These are phyloP conservation scores for Phylloporus sp. DNA, from an alignment of 1,284 basidiomycete genomes.

Conservation along the genomic window DNA sequence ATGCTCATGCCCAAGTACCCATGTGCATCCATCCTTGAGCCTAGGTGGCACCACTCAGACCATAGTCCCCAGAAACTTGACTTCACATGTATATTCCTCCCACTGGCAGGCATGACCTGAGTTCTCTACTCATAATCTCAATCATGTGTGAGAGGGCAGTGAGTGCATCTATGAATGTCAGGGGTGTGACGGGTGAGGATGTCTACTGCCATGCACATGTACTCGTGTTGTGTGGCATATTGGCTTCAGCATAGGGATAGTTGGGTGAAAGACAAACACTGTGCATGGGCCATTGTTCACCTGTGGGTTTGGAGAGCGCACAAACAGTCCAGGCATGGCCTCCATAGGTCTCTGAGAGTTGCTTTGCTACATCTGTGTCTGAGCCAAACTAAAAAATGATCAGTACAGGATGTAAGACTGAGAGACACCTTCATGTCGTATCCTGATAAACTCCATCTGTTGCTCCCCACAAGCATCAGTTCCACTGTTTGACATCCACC, in stretches of 20 bases:
- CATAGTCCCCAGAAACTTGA: slow-evolving; percentile 81
- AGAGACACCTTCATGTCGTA: slow-evolving; percentile 74
- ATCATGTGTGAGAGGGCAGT: slow-evolving; percentile 45
- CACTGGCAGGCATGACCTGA: slow-evolving; percentile 68
- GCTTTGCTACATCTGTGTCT: slow-evolving; percentile 92
- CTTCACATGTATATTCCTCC: slow-evolving; percentile 66
- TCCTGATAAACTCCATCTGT: slow-evolving; percentile 99
- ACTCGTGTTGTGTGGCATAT: slow-evolving; percentile 40
- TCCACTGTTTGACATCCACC: slow-evolving; percentile 81
- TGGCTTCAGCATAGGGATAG: slow-evolving; percentile 94
- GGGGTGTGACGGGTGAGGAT: too few species aligned
- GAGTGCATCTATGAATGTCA: too few species aligned
- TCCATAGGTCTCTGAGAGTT: too few species aligned
- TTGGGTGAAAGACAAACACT: slow-evolving; percentile 33
- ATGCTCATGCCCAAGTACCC: slow-evolving; percentile 31
- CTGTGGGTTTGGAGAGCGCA: too few species aligned
- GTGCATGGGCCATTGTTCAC: too few species aligned
- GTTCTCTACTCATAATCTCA: slow-evolving; percentile 90
- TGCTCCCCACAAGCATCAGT: slow-evolving; percentile 89
- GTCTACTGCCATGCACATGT: slow-evolving; percentile 73
- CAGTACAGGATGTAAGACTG: background rate
- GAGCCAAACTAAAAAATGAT: slow-evolving; percentile 73
- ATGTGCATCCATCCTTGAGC: slow-evolving; percentile 40
- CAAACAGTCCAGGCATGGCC: too few species aligned
- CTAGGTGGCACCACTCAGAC: slow-evolving; percentile 48